Percentiles rank a stretch among this genome's conserved stretches.
These are phyloP conservation scores for Metschnikowia reukaufii DNA, from an alignment of 805 yeast genomes.

Conservation along the genomic window DNA sequence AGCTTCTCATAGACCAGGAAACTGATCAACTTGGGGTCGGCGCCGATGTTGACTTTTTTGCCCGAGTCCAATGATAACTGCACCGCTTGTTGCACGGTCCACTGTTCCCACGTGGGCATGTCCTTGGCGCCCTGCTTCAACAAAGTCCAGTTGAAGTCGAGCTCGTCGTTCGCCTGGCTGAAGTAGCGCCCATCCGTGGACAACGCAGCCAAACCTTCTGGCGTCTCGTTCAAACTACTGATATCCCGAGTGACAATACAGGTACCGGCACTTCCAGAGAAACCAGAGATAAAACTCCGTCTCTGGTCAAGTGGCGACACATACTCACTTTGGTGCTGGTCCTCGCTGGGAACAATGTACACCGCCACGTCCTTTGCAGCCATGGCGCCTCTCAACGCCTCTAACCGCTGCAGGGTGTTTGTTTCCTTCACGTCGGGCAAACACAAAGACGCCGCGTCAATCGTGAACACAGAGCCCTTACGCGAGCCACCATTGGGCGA, in stretches of 20 bases:
- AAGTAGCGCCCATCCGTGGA: conserved; percentile 65
- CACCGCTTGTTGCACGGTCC: conserved; percentile 52
- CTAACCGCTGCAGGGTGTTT: conserved; percentile 54
- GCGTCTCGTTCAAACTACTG: conserved; percentile 48
- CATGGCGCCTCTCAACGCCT: conserved; percentile 62
- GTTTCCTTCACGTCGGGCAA: conserved; percentile 46
- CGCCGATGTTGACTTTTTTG: conserved; percentile 35
- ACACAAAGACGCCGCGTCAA: conserved; percentile 43
- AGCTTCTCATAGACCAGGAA: conserved; percentile 35
- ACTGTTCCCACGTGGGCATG: conserved; percentile 58
- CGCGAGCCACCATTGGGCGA: conserved; percentile 33
- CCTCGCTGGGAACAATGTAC: conserved; percentile 83
- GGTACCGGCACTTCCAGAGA: conserved; percentile 91
- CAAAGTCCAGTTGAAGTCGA: conserved; percentile 60
- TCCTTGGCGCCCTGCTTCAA: conserved; percentile 52
- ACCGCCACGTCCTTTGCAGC: conserved; percentile 61
- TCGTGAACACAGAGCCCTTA: conserved; percentile 46
- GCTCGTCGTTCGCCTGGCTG: conserved; percentile 55
- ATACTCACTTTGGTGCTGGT: conserved; percentile 91
- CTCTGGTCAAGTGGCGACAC: conserved; percentile 80
- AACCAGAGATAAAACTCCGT: conserved; percentile 79
- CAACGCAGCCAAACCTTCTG: conserved; percentile 56
- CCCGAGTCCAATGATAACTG: conserved; percentile 51
- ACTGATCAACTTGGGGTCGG: conserved; percentile 52
- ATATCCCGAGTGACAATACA: conserved; percentile 76